Evolutionary conservation across 2,329 filamentous ascomycete genomes (phyloP).

Genomic region (Balansia obtecta): DNA sequence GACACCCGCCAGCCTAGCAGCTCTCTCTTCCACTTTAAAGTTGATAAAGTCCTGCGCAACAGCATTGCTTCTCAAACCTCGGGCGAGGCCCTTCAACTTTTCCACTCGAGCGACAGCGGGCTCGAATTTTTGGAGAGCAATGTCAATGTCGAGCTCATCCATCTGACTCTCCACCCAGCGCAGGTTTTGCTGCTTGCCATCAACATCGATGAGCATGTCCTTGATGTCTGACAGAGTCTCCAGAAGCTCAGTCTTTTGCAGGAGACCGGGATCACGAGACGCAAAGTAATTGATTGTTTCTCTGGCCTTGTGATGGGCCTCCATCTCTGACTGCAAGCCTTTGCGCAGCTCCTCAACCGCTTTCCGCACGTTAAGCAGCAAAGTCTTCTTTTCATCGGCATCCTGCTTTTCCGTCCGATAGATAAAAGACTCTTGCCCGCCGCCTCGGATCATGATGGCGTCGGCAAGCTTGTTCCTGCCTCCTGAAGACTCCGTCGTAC

Average conservation of each 20-base stretch:
- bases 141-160: conserved; percentile 91
- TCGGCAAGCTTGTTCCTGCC: conserved; percentile 56
- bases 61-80: conserved; percentile 70
- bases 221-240: conserved; percentile 68
- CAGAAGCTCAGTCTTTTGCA: conserved; percentile 69
- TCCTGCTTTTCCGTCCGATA: conserved; percentile 81
- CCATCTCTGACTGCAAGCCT: conserved; percentile 71
- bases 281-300: conserved; percentile 82
- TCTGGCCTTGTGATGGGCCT: conserved; percentile 70
- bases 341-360: conserved; percentile 86
- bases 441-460: conserved; percentile 77
- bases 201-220: conserved; percentile 87
- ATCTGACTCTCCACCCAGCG: conserved; percentile 93
- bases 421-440: conserved; percentile 84
- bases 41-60: conserved; percentile 87
- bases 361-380: conserved; percentile 85
- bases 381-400: conserved; percentile 61
- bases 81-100: conserved; percentile 67
- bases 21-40: conserved; percentile 80
- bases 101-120: conserved; percentile 74
- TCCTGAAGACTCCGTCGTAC: conserved; percentile 42
- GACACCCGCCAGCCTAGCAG: conserved; percentile 61
- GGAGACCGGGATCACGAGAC: conserved; percentile 60
- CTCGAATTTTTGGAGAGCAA: conserved; percentile 83
- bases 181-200: conserved; percentile 91